A percentile compares a stretch with the other conserved stretches of the same genome.
Conservation (phyloP, 2,329 filamentous ascomycete species). For the Plectosphaerella plurivora region DNA sequence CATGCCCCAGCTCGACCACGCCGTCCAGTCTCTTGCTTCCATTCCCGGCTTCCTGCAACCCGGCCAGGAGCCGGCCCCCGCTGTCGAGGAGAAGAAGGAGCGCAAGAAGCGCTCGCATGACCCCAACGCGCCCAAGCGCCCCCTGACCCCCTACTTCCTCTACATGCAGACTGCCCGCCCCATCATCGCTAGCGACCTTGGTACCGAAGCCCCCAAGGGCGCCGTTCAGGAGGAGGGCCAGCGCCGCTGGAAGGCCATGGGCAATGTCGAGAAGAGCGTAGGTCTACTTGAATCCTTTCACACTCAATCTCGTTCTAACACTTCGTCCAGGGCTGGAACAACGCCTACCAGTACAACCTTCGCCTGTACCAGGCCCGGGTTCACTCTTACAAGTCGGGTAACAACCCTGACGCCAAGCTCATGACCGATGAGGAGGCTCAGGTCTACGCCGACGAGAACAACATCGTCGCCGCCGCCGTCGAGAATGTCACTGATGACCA, state of each 20-base stretch:
- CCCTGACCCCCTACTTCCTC: constrained; percentile 90
- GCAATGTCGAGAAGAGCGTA: constrained; percentile 63
- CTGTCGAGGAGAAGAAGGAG: constrained; percentile 73
- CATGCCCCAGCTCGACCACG: constrained; percentile 50
- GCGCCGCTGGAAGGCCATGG: constrained; percentile 78
- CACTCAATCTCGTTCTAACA: constrained; percentile 5
- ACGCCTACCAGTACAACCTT: constrained; percentile 64
- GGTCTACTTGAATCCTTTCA: constrained; percentile 12
- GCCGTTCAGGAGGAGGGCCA: constrained; percentile 86
- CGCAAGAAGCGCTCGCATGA: constrained; percentile 84
- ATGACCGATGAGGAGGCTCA: constrained; percentile 59
- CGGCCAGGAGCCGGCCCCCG: constrained; percentile 14
- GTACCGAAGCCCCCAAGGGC: constrained; percentile 71
- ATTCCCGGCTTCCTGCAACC: constrained; percentile 10
- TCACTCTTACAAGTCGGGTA: constrained; percentile 59
- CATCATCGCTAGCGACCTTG: constrained; percentile 76
- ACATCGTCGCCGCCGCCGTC: constrained; percentile 31
- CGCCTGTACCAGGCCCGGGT: constrained; percentile 62
- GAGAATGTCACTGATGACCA: constrained; percentile 40
- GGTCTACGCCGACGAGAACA: constrained; percentile 54
- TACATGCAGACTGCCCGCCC: constrained; percentile 86
- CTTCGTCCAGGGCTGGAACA: constrained; percentile 50
- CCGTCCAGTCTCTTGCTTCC: constrained; percentile 39
- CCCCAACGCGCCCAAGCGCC: constrained; percentile 91
- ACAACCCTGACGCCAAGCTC: constrained; percentile 52